A percentile compares a stretch with the other conserved stretches of the same genome.
These are phyloP conservation scores for Teratosphaeria gauchensis DNA, from an alignment of 2,329 filamentous ascomycete genomes.

Conservation along the genomic window DNA sequence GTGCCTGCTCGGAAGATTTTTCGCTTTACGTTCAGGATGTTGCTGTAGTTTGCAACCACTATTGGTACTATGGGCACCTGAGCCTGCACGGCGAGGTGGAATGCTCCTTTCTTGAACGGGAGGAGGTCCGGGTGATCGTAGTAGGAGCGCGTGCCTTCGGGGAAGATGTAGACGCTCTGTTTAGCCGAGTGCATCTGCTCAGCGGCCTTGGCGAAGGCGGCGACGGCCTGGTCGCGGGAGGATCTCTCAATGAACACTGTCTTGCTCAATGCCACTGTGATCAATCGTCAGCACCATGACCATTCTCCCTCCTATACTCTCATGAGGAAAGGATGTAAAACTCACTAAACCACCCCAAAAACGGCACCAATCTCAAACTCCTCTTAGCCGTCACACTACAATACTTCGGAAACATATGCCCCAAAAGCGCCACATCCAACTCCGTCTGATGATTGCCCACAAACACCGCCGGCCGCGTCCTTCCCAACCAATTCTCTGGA, in stretches of 20 bases:
- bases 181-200: slow-evolving; percentile 60
- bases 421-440: slow-evolving; percentile 87
- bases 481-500: slow-evolving; percentile 19
- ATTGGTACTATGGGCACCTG: slow-evolving; percentile 87
- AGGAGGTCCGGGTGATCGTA: slow-evolving; percentile 68
- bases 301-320: neutral
- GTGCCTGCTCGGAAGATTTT: slow-evolving; percentile 32
- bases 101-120: slow-evolving; percentile 98
- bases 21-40: slow-evolving; percentile 37
- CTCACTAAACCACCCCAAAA: slow-evolving; percentile 84
- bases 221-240: slow-evolving; percentile 71
- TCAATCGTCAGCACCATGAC: neutral
- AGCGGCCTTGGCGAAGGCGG: slow-evolving; percentile 77
- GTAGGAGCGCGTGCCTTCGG: slow-evolving; percentile 90
- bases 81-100: slow-evolving; percentile 89
- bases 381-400: slow-evolving; percentile 91
- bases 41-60: slow-evolving; percentile 41
- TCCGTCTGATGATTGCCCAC: slow-evolving; percentile 90
- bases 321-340: slow-evolving; percentile 8
- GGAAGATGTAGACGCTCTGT: slow-evolving; percentile 73
- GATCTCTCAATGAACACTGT: slow-evolving; percentile 92
- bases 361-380: slow-evolving; percentile 65
- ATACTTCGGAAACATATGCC: slow-evolving; percentile 78
- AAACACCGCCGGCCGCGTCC: slow-evolving; percentile 73
- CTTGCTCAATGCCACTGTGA: slow-evolving; percentile 58